Evolutionary conservation across 2,329 filamentous ascomycete genomes (phyloP).

Genomic region (Scedosporium boydii): DNA sequence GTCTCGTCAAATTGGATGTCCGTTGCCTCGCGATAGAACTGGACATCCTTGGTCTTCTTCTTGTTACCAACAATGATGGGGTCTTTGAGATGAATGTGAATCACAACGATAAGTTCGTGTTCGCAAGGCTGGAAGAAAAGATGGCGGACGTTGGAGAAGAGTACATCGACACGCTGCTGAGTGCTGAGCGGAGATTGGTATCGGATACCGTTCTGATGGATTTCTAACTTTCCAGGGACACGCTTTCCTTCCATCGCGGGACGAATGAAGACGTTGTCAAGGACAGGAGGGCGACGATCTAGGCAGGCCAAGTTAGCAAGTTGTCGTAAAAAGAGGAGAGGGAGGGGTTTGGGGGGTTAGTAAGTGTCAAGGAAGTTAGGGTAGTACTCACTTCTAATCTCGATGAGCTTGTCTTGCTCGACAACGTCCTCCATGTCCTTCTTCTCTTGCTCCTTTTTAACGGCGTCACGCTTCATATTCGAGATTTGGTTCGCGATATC

Average conservation of each 20-base stretch:
- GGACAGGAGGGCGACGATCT: slow-evolving; percentile 81
- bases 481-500: slow-evolving; percentile 90
- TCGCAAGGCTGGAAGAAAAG: slow-evolving; percentile 97
- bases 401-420: slow-evolving; percentile 93
- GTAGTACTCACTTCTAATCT: slow-evolving; percentile 68
- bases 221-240: slow-evolving; percentile 90
- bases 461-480: slow-evolving; percentile 86
- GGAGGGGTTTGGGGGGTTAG: neutral
- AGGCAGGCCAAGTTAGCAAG: slow-evolving; percentile 27
- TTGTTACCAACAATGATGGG: slow-evolving; percentile 95
- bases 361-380: neutral
- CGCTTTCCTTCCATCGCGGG: slow-evolving; percentile 95
- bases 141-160: slow-evolving; percentile 98
- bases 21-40: slow-evolving; percentile 95
- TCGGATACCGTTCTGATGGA: slow-evolving; percentile 97
- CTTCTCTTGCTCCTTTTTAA: slow-evolving; percentile 94
- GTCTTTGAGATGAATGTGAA: slow-evolving; percentile 95
- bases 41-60: slow-evolving; percentile 97
- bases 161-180: slow-evolving; percentile 78
- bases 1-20: slow-evolving; percentile 99
- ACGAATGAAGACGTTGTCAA: slow-evolving; percentile 92
- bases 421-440: slow-evolving; percentile 99
- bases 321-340: neutral
- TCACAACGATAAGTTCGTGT: slow-evolving; percentile 93
- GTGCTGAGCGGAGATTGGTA: slow-evolving; percentile 76